Base-by-base conservation (phyloP, 2,329 filamentous ascomycete species). In the Tolypocladium inflatum region DNA sequence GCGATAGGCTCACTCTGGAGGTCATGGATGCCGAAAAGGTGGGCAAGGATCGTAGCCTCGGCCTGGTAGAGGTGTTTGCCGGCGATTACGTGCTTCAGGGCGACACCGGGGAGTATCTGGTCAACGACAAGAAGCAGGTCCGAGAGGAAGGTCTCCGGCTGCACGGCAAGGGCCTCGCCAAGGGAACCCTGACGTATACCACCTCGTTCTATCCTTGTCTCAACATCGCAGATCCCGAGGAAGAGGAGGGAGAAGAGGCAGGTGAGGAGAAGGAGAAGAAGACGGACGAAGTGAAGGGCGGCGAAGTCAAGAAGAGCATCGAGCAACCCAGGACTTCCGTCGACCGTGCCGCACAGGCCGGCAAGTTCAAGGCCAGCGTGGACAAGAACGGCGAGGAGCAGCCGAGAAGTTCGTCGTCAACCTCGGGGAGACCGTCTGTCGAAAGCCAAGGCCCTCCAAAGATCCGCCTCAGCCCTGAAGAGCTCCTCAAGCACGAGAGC, bases 21-120 rank as follows among this genome's bases (percentile, higher is more conserved):
- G 91, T 97, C 63, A 96, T 99, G 93, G 94, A 99, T 66, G 86
- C 94, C 61, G 94, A 99, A 74, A 92, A 86, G 65, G 81, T 97
- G 68, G 90, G 90, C 66, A 94, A 91, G 70, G 94, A 99, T 71
- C 88, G 94, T 58, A 89, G 89, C 48, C 81, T 99, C 39, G 94
- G 94, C 56, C 80, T 88, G 57, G 76, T 94, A 21, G 92, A 97
- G 64, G 73, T 97, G 33, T 79, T 83, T 56, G 86, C 88, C 10
- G 79, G 86, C 21, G 90, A 97, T 62, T 97, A 90, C 70, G 82
- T 97, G 61, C 75, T 76, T 6, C 86, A 96, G 70, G 86, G 84
- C 54, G 88, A 92, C 39, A 84, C 82, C 63, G 94, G 91, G 58
- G 90, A 95, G 67, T 97, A 90, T 67, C 73, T 88, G 50, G 82